Percentiles rank a stretch among this genome's conserved stretches.
Evolutionary conservation across 2,329 filamentous ascomycete species (phyloP).

Genomic region (Zymoseptoria passerinii): DNA sequence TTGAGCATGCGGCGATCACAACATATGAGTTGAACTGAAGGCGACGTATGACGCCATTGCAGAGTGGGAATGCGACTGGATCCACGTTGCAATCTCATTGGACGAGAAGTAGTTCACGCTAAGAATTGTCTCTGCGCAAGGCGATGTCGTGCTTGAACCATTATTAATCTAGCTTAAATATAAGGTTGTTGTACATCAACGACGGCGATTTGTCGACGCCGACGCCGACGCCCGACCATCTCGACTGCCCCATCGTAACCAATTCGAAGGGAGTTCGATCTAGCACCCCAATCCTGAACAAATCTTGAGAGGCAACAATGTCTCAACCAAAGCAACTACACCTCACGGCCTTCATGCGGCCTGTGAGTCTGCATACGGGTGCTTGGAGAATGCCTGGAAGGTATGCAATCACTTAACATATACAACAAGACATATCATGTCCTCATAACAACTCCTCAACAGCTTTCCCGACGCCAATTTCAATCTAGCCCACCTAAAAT

Average conservation of each 20-base stretch:
- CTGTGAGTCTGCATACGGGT: slow-evolving; percentile 50
- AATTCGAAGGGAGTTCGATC: not conserved
- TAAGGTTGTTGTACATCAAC: not conserved
- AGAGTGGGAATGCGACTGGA: not conserved
- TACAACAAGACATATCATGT: not conserved
- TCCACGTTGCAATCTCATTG: not conserved
- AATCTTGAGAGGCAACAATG: not conserved
- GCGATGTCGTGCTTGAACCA: not conserved
- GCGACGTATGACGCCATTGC: no score
- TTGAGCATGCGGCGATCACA: no score
- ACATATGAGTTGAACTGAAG: no score
- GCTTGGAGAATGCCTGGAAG: slow-evolving; percentile 9
- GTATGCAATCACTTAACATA: not conserved
- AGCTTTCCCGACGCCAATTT: slow-evolving; percentile 51
- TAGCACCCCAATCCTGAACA: no score
- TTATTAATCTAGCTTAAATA: not conserved
- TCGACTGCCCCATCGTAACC: not conserved
- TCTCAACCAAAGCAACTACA: slow-evolving; percentile 5
- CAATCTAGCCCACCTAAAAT: slow-evolving; percentile 45
- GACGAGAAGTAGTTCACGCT: not conserved
- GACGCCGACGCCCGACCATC: not conserved
- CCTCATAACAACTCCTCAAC: slow-evolving; percentile 46
- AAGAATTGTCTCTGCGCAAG: not conserved
- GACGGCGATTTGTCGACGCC: not conserved
- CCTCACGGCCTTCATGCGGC: slow-evolving; percentile 11